Base-by-base conservation (phyloP, 352 stramenopile species). In the Phytophthora podocarpi region DNA sequence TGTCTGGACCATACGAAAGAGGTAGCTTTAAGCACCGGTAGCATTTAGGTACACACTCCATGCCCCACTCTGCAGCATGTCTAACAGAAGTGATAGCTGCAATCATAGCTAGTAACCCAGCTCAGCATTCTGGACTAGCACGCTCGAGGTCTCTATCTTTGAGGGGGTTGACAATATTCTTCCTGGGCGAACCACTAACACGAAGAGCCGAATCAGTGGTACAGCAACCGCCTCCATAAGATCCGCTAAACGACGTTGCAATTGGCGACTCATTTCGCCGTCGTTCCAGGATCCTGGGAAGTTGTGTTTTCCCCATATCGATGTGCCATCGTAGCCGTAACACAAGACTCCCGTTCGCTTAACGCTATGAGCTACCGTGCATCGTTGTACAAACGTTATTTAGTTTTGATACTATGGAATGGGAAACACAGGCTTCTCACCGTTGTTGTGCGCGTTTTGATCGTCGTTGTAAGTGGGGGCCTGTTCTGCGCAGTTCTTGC, bases 211-310 rank as follows among this genome's bases (percentile, higher is more conserved):
- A 59, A 28, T 51, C 51, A 0, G 39, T 47, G 6, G 39, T 39
- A 43, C n/a, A n/a, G n/a, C 41, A 46, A 20, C 36, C 3, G 16
- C 36, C 26, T 24, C 4, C 28, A 23, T 5, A 2, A 5, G 27
- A 21, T 50, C 23, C 1, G 28, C 28, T n/a, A 59, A 30, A 18
- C 9, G 13, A 12, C 11, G 13, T 43, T 59, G 51, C 4, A 59
- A 30, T n/a, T 20, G 6, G 12, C 37, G 37, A 28, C 51, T 59
- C 28, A 47, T 59, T 12, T 59, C 51, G 8, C 37, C 51, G 34
- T 59, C 51, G 8, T 59, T 59, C 37, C 51, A 59, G 4, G 37
- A 59, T 1, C 50, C 50, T 1, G 50, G 37, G 16, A 18, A 21
- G 18, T 45, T 49, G 27, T 48, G 50, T 1, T 37, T 36, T 3